Evolutionary conservation across 78 protist genomes (phyloP).

Genomic region (Capsaspora owczarzaki): DNA sequence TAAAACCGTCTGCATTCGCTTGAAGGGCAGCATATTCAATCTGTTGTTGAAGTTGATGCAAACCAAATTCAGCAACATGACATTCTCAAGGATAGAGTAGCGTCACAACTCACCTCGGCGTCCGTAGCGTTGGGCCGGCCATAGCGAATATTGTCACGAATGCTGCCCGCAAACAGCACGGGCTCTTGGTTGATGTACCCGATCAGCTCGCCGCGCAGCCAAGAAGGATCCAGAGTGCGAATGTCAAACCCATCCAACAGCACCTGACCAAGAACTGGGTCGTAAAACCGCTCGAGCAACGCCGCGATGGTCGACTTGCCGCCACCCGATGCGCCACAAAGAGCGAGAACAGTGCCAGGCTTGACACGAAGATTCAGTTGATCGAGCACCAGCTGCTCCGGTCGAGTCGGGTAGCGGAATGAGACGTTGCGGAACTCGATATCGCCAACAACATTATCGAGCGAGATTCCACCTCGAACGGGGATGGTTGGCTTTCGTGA

Average conservation of each 20-base stretch:
- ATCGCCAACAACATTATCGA: neutral
- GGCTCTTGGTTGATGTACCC: constrained; percentile 44
- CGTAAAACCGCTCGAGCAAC: constrained; percentile 63
- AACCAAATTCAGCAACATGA: too few relatives aligned
- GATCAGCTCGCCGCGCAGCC: constrained; percentile 20
- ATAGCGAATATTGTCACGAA: too few relatives aligned
- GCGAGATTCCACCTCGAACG: neutral
- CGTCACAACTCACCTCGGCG: too few relatives aligned
- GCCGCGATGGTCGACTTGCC: constrained; percentile 69
- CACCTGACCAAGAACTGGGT: constrained; percentile 54
- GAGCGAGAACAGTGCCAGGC: constrained; percentile 60
- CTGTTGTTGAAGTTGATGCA: too few relatives aligned
- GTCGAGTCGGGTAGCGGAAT: constrained; percentile 34
- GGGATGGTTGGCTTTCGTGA: too few relatives aligned
- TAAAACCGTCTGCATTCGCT: too few relatives aligned
- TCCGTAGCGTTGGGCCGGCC: too few relatives aligned
- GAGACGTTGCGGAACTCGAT: constrained; percentile 18
- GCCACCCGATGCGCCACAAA: constrained; percentile 78
- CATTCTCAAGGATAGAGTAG: too few relatives aligned
- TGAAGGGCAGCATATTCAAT: too few relatives aligned
- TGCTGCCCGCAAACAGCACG: too few relatives aligned
- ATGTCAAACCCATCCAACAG: constrained; percentile 58
- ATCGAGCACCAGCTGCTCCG: constrained; percentile 3
- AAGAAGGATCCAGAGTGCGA: constrained; percentile 20
- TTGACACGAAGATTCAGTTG: constrained; percentile 11